phyloP scores from a whole-genome alignment of 1,284 basidiomycete genomes.

The Athelia psychrophila region DNA sequence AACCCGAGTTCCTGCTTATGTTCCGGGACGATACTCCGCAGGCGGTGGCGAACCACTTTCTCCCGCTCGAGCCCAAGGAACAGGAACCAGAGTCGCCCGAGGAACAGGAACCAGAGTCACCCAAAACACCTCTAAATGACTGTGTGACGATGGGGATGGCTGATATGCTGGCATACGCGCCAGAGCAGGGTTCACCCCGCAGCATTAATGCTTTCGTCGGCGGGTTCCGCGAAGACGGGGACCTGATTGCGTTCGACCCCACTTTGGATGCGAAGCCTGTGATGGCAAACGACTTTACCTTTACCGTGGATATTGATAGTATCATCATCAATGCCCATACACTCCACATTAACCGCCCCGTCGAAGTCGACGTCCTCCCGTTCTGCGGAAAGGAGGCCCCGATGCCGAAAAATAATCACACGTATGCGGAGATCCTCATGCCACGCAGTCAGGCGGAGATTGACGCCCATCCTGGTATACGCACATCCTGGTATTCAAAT shows the following conservation, averaged over 20 bases:
- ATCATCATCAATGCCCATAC: conserved; percentile 11
- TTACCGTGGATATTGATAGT: conserved; percentile 14
- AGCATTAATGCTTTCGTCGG: conserved; percentile 8
- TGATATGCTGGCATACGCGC: conserved; percentile 9
- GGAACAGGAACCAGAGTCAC: neutral
- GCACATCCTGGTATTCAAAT: conserved; percentile 10
- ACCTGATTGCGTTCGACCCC: conserved; percentile 5
- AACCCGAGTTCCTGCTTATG: neutral
- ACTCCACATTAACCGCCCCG: neutral
- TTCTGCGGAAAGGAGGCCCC: conserved; percentile 2
- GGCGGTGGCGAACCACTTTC: neutral
- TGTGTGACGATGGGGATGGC: conserved; percentile 3
- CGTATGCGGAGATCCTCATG: conserved; percentile 9
- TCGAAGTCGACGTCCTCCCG: conserved; percentile 5
- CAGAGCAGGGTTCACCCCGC: neutral
- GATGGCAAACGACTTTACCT: neutral
- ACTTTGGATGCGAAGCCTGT: conserved; percentile 4
- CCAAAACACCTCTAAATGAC: neutral
- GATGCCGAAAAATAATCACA: conserved; percentile 10
- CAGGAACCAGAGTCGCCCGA: neutral
- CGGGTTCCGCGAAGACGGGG: neutral
- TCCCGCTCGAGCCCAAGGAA: neutral
- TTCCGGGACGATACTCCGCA: neutral
- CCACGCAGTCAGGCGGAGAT: conserved; percentile 9
- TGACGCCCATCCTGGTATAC: neutral